phyloP scores from a whole-genome alignment of 768 basidiomycete genomes.

The Trametes elegans region DNA sequence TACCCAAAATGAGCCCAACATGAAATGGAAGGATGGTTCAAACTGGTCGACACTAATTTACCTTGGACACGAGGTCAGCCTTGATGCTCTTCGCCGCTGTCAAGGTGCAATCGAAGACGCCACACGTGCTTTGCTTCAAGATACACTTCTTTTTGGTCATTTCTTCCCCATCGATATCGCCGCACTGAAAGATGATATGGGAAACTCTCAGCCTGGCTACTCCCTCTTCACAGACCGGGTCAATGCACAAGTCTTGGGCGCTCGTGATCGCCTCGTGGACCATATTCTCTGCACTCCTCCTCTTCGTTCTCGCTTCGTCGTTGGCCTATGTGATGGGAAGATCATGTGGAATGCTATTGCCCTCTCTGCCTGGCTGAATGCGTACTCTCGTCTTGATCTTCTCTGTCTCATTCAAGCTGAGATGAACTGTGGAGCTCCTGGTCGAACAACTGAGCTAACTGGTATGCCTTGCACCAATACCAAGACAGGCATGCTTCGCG shows the following conservation, averaged over 20 bases:
- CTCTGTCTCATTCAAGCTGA: conserved; percentile 10
- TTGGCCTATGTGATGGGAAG: not conserved
- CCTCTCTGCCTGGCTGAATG: not conserved
- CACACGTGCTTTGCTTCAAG: not conserved
- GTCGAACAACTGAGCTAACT: conserved; percentile 6
- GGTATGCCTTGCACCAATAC: conserved; percentile 5
- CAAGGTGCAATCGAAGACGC: conserved; percentile 2
- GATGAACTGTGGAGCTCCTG: conserved; percentile 12
- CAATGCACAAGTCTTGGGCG: not conserved
- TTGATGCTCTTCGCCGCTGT: not conserved
- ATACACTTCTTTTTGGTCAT: conserved; percentile 3
- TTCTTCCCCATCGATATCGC: conserved; percentile 1
- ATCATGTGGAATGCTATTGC: not conserved
- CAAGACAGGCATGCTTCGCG: not conserved
- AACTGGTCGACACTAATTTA: not conserved
- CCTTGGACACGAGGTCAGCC: conserved; percentile 1
- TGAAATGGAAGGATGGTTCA: not conserved
- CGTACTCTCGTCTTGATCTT: not conserved
- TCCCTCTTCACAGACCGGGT: conserved; percentile 5
- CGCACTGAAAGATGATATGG: conserved; percentile 2
- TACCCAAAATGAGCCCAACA: conserved; percentile 9
- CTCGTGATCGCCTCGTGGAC: not conserved
- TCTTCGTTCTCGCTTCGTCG: not conserved
- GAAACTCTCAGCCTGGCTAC: not conserved
- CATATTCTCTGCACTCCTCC: not conserved